Evolutionary conservation across 352 stramenopile species (phyloP).

Genomic region (Phytophthora tubulina): DNA sequence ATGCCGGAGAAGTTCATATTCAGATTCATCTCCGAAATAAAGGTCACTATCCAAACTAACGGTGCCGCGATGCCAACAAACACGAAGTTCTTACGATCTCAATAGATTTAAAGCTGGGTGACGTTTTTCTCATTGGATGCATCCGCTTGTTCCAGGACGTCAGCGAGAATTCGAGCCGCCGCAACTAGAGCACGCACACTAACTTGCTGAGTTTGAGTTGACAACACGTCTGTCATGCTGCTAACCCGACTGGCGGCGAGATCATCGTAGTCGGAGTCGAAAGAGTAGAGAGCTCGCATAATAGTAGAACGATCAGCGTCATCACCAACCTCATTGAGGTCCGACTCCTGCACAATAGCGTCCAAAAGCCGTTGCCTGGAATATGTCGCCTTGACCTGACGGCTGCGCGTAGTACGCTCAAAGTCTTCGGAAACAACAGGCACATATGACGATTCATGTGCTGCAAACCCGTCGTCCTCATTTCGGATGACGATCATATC

Average conservation of each 20-base stretch:
- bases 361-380: constrained; percentile 61
- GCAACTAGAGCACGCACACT: constrained; percentile 53
- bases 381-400: constrained; percentile 59
- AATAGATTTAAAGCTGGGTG: too few species aligned
- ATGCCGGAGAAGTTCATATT: too few species aligned
- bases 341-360: constrained; percentile 61
- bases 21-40: too few species aligned
- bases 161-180: constrained; percentile 53
- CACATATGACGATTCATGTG: constrained; percentile 34
- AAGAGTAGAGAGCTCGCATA: constrained; percentile 50
- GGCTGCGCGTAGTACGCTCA: constrained; percentile 57
- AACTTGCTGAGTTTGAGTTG: constrained; percentile 31
- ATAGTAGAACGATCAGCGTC: constrained; percentile 43
- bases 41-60: too few species aligned
- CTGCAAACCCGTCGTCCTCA: constrained; percentile 21
- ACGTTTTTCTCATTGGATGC: constrained; percentile 10
- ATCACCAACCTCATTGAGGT: constrained; percentile 48
- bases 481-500: constrained; percentile 78
- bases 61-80: too few species aligned
- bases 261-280: constrained; percentile 30
- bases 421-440: constrained; percentile 55
- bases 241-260: background rate
- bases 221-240: constrained; percentile 41
- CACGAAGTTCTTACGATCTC: too few species aligned
- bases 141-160: constrained; percentile 50